Evolutionary conservation across 108 stramenopile species (phyloP).

Genomic region (Seminavis robusta): DNA sequence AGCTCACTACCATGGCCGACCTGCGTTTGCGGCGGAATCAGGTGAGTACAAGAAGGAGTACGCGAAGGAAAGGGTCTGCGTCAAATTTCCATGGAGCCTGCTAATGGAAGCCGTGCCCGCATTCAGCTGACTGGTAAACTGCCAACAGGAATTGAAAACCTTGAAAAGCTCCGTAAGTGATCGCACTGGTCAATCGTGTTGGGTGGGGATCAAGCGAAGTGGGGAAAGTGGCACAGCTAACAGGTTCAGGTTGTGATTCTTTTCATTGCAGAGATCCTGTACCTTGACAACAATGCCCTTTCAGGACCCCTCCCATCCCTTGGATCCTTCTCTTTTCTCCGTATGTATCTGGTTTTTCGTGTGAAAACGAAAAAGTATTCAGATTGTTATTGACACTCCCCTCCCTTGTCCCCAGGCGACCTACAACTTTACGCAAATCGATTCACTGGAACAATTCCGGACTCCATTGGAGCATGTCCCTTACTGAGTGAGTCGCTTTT

Average conservation of each 20-base stretch:
- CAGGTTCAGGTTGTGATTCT: neutral
- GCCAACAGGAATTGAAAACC: slow-evolving; percentile 1
- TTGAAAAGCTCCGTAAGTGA: slow-evolving; percentile 16
- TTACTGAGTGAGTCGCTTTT: neutral
- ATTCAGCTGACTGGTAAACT: slow-evolving; percentile 7
- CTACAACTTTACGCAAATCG: slow-evolving; percentile 15
- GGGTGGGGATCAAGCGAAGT: neutral
- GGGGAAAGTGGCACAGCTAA: neutral
- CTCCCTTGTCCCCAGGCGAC: slow-evolving; percentile 3
- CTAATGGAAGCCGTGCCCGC: neutral
- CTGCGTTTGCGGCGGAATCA: slow-evolving; percentile 4
- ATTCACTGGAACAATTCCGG: slow-evolving; percentile 18
- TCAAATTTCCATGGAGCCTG: too few relatives aligned
- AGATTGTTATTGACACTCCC: slow-evolving; percentile 1
- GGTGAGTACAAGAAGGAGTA: neutral
- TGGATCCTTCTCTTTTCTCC: slow-evolving; percentile 1
- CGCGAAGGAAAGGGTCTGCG: neutral
- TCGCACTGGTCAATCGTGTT: neutral
- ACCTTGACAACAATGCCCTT: slow-evolving; percentile 21
- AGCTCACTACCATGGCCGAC: slow-evolving; percentile 1
- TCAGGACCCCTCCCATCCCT: slow-evolving; percentile 26
- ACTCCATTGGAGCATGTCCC: neutral
- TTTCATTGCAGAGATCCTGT: slow-evolving; percentile 18
- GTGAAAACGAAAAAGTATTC: slow-evolving; percentile 7
- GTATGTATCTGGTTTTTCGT: slow-evolving; percentile 3